These are phyloP conservation scores for Hanseniaspora uvarum DNA, from an alignment of 1,139 yeast genomes.

Conservation along the genomic window DNA sequence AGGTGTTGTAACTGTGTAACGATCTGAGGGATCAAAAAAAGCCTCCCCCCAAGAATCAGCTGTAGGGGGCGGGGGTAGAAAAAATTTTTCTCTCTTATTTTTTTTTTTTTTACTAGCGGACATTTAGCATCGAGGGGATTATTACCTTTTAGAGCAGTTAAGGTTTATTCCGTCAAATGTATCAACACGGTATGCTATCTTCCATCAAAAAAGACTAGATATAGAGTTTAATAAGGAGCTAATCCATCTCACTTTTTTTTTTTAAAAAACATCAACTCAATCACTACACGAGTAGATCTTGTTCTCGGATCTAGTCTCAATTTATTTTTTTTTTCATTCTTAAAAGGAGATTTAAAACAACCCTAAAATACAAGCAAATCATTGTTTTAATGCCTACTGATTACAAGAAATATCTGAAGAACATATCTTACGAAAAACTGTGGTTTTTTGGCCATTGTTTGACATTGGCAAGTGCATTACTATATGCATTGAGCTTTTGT, in stretches of 20 bases:
- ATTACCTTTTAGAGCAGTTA: not conserved
- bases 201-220: too few relatives aligned
- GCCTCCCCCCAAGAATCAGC: not conserved
- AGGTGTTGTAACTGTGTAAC: too few relatives aligned
- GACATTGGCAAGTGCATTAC: slow-evolving; percentile 46
- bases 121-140: too few relatives aligned
- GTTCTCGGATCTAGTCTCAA: not conserved
- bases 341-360: not conserved
- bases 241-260: too few relatives aligned
- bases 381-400: not conserved
- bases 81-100: too few relatives aligned
- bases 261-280: not conserved
- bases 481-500: slow-evolving; percentile 41
- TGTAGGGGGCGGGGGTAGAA: too few relatives aligned
- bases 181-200: too few relatives aligned
- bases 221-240: too few relatives aligned
- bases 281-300: not conserved
- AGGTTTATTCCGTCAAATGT: too few relatives aligned
- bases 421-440: slow-evolving; percentile 18
- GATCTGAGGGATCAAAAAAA: too few relatives aligned
- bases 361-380: not conserved
- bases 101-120: too few relatives aligned
- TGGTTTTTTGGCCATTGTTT: slow-evolving; percentile 54
- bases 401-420: not conserved
- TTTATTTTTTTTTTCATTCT: not conserved